Percentiles rank a stretch among this genome's conserved stretches.
Evolutionary conservation across 108 stramenopile genomes (phyloP).

Genomic region (Skeletonema costatum): DNA sequence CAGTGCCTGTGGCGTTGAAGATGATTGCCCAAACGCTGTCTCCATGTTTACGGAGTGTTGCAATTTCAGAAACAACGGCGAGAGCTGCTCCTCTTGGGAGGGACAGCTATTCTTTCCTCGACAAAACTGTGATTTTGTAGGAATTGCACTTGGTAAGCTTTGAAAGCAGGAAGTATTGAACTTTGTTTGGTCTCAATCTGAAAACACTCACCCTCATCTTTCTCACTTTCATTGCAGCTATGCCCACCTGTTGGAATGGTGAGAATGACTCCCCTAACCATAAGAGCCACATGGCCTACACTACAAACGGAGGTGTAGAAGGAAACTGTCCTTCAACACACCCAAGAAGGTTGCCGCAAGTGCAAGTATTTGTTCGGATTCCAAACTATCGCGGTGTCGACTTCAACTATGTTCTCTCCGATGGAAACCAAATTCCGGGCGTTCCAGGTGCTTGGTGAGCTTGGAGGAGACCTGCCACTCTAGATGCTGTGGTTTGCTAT

Average conservation of each 20-base stretch:
- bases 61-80: constrained; percentile 1
- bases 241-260: constrained; percentile 43
- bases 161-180: too few species aligned
- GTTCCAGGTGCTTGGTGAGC: background rate
- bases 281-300: constrained; percentile 31
- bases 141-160: background rate
- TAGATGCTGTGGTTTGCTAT: too few species aligned
- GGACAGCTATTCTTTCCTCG: constrained; percentile 9
- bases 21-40: background rate
- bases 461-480: too few species aligned
- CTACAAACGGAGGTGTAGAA: constrained; percentile 23
- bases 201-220: too few species aligned
- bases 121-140: constrained; percentile 1
- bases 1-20: background rate
- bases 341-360: constrained; percentile 28
- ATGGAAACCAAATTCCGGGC: constrained; percentile 6
- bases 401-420: constrained; percentile 2
- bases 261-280: constrained; percentile 9
- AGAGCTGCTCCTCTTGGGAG: constrained; percentile 14
- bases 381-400: constrained; percentile 17
- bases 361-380: constrained; percentile 40
- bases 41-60: constrained; percentile 36
- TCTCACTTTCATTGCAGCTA: background rate
- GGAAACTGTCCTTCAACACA: constrained; percentile 26
- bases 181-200: too few species aligned